phyloP scores from a whole-genome alignment of 768 basidiomycete genomes.

The Suillus hirtellus region DNA sequence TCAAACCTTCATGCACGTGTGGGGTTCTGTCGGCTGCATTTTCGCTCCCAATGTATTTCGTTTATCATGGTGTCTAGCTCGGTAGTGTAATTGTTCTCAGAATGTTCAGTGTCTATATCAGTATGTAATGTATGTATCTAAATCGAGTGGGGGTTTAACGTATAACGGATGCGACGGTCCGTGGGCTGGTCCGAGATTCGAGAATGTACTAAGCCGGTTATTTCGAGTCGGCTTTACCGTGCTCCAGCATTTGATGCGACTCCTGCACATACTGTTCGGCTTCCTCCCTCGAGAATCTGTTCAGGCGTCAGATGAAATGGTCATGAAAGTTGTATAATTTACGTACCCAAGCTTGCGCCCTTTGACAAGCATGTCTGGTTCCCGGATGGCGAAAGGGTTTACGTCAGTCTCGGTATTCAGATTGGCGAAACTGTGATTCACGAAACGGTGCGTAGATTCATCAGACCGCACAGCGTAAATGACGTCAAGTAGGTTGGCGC shows the following conservation, averaged over 20 bases:
- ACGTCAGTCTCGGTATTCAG: conserved; percentile 74
- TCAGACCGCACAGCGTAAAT: conserved; percentile 92
- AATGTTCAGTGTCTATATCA: too few relatives aligned
- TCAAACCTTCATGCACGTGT: too few relatives aligned
- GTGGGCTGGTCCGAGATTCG: neutral
- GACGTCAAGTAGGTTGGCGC: conserved; percentile 84
- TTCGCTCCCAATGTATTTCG: too few relatives aligned
- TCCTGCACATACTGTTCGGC: conserved; percentile 64
- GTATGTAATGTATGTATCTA: neutral
- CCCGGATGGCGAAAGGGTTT: conserved; percentile 87
- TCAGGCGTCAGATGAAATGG: conserved; percentile 1
- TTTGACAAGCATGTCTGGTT: conserved; percentile 85
- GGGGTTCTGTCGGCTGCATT: too few relatives aligned
- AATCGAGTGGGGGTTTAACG: conserved; percentile 3
- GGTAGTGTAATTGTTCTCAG: too few relatives aligned
- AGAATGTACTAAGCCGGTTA: conserved; percentile 16
- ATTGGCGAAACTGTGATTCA: conserved; percentile 94
- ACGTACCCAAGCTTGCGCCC: conserved; percentile 74
- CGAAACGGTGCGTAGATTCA: conserved; percentile 91
- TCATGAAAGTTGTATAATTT: conserved; percentile 8
- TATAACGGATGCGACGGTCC: conserved; percentile 11
- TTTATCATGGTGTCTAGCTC: too few relatives aligned
- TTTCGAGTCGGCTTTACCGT: conserved; percentile 28
- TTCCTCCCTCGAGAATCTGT: conserved; percentile 68
- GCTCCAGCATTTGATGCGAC: conserved; percentile 52